These are phyloP conservation scores for Vitis rotundifolia DNA, from an alignment of 164 flowering plant genomes.

Conservation along the genomic window DNA sequence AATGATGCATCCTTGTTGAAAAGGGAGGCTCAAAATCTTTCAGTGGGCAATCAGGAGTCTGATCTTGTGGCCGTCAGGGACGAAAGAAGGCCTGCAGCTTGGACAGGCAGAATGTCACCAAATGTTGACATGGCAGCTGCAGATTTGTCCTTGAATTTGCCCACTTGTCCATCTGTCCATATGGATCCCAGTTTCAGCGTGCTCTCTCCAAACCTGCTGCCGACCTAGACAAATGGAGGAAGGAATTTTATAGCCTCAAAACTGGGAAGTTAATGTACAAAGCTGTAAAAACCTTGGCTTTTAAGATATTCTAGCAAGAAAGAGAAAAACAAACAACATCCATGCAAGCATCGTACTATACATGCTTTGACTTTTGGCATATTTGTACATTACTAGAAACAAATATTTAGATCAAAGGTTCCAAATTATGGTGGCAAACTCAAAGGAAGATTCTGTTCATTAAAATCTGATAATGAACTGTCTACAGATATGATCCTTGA, in stretches of 20 bases:
- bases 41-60: conserved; percentile 49
- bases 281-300: no score
- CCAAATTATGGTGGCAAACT: no score
- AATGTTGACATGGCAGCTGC: conserved; percentile 77
- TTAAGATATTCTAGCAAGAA: not conserved
- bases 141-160: conserved; percentile 77
- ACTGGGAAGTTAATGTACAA: conserved; percentile 5
- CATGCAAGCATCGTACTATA: no score
- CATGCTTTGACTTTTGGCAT: no score
- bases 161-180: conserved; percentile 86
- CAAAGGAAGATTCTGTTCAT: no score
- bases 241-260: not conserved
- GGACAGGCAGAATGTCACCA: conserved; percentile 90
- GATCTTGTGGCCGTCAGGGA: conserved; percentile 83
- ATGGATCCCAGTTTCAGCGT: conserved; percentile 87
- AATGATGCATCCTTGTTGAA: not conserved
- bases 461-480: no score
- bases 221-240: conserved; percentile 56
- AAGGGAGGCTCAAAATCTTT: not conserved
- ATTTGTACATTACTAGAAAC: no score
- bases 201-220: conserved; percentile 96
- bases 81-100: conserved; percentile 97
- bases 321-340: not conserved
- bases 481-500: no score
- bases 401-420: no score